A percentile compares a stretch with the other conserved stretches of the same genome.
Evolutionary conservation across 129 eudicot species (phyloP).

Genomic region (Dittrichia graveolens): DNA sequence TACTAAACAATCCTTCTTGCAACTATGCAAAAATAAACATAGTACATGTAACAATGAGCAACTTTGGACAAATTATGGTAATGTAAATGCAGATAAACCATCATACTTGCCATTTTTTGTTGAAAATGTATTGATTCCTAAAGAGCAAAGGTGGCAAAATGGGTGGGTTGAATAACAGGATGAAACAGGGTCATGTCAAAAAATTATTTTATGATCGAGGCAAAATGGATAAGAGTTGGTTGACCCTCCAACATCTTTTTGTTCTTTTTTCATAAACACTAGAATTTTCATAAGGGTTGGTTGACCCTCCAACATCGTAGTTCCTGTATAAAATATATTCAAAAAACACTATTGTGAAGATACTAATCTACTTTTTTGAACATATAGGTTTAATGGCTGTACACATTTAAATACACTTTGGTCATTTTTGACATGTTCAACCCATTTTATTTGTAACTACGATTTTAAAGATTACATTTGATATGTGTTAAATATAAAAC

Average conservation of each 20-base stretch:
- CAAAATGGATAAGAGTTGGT: not conserved
- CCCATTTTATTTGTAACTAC: not conserved
- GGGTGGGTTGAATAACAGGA: not conserved
- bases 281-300: not conserved
- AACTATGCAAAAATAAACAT: conserved; percentile 7
- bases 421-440: not conserved
- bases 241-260: not conserved
- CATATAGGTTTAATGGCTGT: not conserved
- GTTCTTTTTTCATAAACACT: not conserved
- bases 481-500: not conserved
- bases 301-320: no score
- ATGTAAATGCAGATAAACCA: not conserved
- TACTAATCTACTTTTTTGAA: not conserved
- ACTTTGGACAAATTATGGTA: not conserved
- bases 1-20: not conserved
- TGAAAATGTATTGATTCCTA: not conserved
- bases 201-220: no score
- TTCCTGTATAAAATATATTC: not conserved
- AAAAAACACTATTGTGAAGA: not conserved
- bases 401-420: not conserved
- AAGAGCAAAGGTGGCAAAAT: not conserved
- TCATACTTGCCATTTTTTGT: not conserved
- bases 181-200: not conserved
- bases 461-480: not conserved
- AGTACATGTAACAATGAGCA: not conserved